A percentile compares a stretch with the other conserved stretches of the same genome.
Evolutionary conservation across 2,329 filamentous ascomycete genomes (phyloP).

Genomic region (Diaporthe eres): DNA sequence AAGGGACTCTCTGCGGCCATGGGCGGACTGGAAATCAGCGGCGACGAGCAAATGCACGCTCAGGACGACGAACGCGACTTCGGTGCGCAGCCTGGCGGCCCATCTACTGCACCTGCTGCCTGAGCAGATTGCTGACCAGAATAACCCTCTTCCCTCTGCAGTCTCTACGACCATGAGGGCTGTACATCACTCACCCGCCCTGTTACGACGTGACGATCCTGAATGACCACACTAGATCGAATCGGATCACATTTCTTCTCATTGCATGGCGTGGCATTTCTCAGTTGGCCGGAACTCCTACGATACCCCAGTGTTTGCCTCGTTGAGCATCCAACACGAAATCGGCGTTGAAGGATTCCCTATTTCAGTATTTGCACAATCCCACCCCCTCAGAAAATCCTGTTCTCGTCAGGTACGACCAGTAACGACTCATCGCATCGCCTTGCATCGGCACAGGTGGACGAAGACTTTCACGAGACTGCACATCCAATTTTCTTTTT

Average conservation of each 20-base stretch:
- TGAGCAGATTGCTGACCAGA: not conserved
- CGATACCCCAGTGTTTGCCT: constrained; percentile 32
- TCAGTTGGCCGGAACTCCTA: constrained; percentile 26
- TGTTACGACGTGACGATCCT: constrained; percentile 33
- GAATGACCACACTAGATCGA: constrained; percentile 11
- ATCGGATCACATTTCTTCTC: constrained; percentile 37
- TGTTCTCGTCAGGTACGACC: not conserved
- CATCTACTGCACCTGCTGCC: constrained; percentile 40
- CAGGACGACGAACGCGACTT: constrained; percentile 35
- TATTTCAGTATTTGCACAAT: not conserved
- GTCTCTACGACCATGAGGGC: not conserved
- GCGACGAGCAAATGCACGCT: constrained; percentile 37
- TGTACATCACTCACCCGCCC: constrained; percentile 25
- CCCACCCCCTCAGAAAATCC: not conserved
- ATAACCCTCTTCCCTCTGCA: not conserved
- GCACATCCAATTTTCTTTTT: not conserved
- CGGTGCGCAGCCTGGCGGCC: constrained; percentile 18
- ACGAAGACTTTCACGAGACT: not conserved
- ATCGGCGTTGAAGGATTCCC: constrained; percentile 28
- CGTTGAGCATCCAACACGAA: constrained; percentile 20
- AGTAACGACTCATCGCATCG: not conserved
- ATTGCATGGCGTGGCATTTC: constrained; percentile 37
- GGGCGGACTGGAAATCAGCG: constrained; percentile 38
- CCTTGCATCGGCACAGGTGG: not conserved
- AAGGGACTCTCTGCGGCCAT: constrained; percentile 36